Conservation (phyloP, 768 basidiomycete species). For the Phylloporus sp. region DNA sequence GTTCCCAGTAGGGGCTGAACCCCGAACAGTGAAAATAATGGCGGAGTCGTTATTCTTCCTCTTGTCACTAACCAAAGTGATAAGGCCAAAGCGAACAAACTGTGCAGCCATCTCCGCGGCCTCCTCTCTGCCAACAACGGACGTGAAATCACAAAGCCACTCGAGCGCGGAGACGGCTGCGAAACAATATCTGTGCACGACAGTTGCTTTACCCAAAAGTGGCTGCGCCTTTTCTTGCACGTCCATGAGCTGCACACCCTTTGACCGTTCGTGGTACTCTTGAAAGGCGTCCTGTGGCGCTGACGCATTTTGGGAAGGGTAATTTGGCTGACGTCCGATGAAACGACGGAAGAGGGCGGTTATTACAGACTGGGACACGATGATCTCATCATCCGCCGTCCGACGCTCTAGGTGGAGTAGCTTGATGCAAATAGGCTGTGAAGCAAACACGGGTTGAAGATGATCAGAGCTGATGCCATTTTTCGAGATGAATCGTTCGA, state of each 20-base stretch:
- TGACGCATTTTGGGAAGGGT: conserved; percentile 44
- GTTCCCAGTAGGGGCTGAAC: conserved; percentile 69
- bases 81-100: conserved; percentile 92
- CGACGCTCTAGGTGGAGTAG: conserved; percentile 94
- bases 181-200: conserved; percentile 70
- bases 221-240: conserved; percentile 63
- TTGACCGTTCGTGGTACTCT: conserved; percentile 76
- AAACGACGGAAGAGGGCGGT: conserved; percentile 96
- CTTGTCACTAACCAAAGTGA: conserved; percentile 85
- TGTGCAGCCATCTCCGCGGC: conserved; percentile 98
- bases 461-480: conserved; percentile 97
- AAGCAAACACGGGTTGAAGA: conserved; percentile 81
- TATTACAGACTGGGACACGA: conserved; percentile 90
- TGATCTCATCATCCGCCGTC: conserved; percentile 92
- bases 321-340: conserved; percentile 83
- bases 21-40: conserved; percentile 89
- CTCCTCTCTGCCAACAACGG: conserved; percentile 92
- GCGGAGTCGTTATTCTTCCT: conserved; percentile 89
- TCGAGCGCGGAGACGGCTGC: conserved; percentile 84
- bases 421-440: conserved; percentile 96
- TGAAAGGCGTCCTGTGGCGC: conserved; percentile 58
- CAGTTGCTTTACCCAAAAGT: conserved; percentile 42
- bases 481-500: conserved; percentile 99
- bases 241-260: conserved; percentile 69
- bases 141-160: conserved; percentile 98